Base-by-base conservation (phyloP, 2,329 filamentous ascomycete species). In the Colletotrichum camelliae region DNA sequence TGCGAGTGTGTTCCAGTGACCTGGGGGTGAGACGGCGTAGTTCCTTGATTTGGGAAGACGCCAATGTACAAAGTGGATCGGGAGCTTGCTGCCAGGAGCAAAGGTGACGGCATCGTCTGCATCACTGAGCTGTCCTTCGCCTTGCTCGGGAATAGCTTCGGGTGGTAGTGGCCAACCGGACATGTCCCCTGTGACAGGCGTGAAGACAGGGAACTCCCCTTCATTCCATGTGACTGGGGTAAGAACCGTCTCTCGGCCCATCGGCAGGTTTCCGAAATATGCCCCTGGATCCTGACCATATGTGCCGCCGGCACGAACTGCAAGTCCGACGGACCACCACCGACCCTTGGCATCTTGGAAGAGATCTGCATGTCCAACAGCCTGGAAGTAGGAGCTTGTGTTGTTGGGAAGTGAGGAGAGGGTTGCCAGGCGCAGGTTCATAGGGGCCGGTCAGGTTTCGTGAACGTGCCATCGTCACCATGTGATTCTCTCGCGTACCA, bases 41-140 rank as follows among this genome's bases (percentile, higher is more conserved):
- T 83, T 85, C 66, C 81, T 82, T 0, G 84, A 79, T 35, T 86
- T 83, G 2, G 90, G 91, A 13, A 87, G 89, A 5, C 91, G 86
- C 85, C 90, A 91, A 84, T 90, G 85, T 2, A 89, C 86, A 77
- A 93, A 89, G 78, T 92, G 89, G 1, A 84, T 83, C 4, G 91
- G 90, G 0, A 92, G 81, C 0, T 79, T 77, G 1, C 85, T 84
- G 0, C 84, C 83, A 0, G 86, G 83, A 9, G 81, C 77, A 79
- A 92, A 92, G 29, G 87, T 84, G 60, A 89, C 81, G 10, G 80
- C 77, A 77, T 91, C 89, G 3, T 84, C 83, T 15, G 84, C 84
- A 9, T 81, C 79, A 72, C 86, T 86, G 77, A 83, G 86, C 7
- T 87, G 86, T 31, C 89, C 85, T 58, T 81, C 67, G 2, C 83